Conservation (phyloP, 768 basidiomycete genomes). For the Mycena alexandri region DNA sequence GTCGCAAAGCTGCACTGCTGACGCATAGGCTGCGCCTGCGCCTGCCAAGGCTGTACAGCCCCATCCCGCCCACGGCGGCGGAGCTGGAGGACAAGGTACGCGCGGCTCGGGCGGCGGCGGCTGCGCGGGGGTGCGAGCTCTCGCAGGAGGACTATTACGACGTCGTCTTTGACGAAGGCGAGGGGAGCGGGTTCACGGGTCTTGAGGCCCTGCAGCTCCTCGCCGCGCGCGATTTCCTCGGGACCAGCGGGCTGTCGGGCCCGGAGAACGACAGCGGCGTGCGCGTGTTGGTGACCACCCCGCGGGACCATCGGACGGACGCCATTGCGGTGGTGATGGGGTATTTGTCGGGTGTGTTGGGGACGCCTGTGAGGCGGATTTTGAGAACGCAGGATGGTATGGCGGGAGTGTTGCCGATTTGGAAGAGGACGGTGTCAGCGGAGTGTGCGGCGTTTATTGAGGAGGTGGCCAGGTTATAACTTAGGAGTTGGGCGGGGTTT, state of each 20-base stretch:
- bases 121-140: constrained; percentile 6
- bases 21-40: no score
- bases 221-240: constrained; percentile 39
- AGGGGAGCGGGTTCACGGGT: constrained; percentile 29
- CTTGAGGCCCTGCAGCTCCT: constrained; percentile 38
- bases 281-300: constrained; percentile 40
- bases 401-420: constrained; percentile 29
- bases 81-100: constrained; percentile 23
- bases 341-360: constrained; percentile 35
- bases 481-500: no score
- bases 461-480: no score
- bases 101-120: constrained; percentile 20
- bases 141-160: constrained; percentile 32
- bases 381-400: constrained; percentile 30
- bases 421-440: constrained; percentile 34
- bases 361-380: constrained; percentile 15
- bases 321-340: constrained; percentile 36
- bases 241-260: no score
- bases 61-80: constrained; percentile 17
- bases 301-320: constrained; percentile 41
- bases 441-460: no score
- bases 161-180: constrained; percentile 33
- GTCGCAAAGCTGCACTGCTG: no score
- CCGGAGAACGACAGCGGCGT: no score
- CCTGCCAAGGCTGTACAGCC: constrained; percentile 29